Percentiles rank a stretch among this genome's conserved stretches.
Evolutionary conservation across 2,329 filamentous ascomycete genomes (phyloP).

Genomic region (Colletotrichum spinosum): DNA sequence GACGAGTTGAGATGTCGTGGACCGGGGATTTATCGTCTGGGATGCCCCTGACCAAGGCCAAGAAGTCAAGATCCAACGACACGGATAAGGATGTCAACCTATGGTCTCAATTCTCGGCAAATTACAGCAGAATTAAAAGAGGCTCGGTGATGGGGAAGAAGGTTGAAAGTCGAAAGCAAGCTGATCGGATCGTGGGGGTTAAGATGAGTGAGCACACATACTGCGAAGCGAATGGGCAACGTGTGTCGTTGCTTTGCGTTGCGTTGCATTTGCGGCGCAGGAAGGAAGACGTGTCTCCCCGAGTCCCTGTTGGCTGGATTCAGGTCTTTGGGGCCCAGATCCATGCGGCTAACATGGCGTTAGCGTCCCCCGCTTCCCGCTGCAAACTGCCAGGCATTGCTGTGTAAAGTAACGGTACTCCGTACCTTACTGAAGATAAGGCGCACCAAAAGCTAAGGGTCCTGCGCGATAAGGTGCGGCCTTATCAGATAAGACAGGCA

Average conservation of each 20-base stretch:
- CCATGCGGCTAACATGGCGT: slow-evolving; percentile 6
- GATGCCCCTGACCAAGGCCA: slow-evolving; percentile 6
- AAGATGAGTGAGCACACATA: slow-evolving; percentile 2
- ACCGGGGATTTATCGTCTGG: slow-evolving; percentile 16
- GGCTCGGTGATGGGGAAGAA: not conserved
- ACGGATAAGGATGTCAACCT: slow-evolving; percentile 19
- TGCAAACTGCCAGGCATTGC: slow-evolving; percentile 10
- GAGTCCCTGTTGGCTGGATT: slow-evolving; percentile 5
- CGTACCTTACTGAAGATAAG: no score
- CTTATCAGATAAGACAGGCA: no score
- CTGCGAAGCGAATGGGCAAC: slow-evolving; percentile 12
- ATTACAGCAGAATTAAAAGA: not conserved
- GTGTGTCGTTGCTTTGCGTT: slow-evolving; percentile 36
- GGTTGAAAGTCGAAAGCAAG: not conserved
- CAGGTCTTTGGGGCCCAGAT: slow-evolving; percentile 4
- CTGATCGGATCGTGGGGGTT: slow-evolving; percentile 11
- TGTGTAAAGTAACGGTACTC: no score
- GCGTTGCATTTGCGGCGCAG: slow-evolving; percentile 36
- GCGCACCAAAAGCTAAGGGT: no score
- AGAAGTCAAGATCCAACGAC: slow-evolving; percentile 3
- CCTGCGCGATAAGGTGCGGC: no score
- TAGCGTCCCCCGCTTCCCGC: slow-evolving; percentile 28
- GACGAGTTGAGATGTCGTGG: slow-evolving; percentile 32
- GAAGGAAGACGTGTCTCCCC: slow-evolving; percentile 10
- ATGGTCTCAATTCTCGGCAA: not conserved